Evolutionary conservation across 352 stramenopile genomes (phyloP).

Genomic region (Globisporangium abappressorium): DNA sequence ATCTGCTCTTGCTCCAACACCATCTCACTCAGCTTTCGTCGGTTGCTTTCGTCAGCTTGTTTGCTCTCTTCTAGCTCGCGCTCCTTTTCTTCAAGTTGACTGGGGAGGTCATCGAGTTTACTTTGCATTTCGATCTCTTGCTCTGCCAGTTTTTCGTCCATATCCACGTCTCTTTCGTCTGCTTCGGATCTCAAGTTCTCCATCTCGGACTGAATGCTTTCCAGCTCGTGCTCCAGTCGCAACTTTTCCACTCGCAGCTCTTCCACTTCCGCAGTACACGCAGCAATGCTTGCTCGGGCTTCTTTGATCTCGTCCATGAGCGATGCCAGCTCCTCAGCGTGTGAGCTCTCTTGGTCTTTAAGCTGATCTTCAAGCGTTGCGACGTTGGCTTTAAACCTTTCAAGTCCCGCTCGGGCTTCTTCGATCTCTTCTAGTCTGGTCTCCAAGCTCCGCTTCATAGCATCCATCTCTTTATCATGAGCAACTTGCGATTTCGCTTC

Average conservation of each 20-base stretch:
- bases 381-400: constrained; percentile 34
- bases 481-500: constrained; percentile 29
- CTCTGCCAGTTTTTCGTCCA: constrained; percentile 32
- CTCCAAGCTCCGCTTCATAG: constrained; percentile 39
- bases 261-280: constrained; percentile 30
- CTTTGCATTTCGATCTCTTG: constrained; percentile 20
- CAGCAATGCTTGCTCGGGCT: constrained; percentile 33
- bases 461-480: constrained; percentile 38
- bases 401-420: constrained; percentile 30
- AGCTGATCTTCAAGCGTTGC: constrained; percentile 37
- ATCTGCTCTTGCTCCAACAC: constrained; percentile 43
- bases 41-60: constrained; percentile 32
- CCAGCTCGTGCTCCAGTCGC: constrained; percentile 35
- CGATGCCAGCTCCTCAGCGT: constrained; percentile 35
- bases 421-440: constrained; percentile 43
- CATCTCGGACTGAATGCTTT: constrained; percentile 17
- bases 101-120: constrained; percentile 28
- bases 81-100: constrained; percentile 28
- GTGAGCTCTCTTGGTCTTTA: constrained; percentile 25
- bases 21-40: constrained; percentile 37
- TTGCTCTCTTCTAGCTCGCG: constrained; percentile 31
- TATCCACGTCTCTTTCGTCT: not conserved
- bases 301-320: constrained; percentile 49
- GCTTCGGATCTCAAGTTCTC: constrained; percentile 3
- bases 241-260: constrained; percentile 35